A percentile compares a stretch with the other conserved stretches of the same genome.
Conservation (phyloP, 495 filamentous ascomycete species). For the Aspergillus funiculosus region DNA sequence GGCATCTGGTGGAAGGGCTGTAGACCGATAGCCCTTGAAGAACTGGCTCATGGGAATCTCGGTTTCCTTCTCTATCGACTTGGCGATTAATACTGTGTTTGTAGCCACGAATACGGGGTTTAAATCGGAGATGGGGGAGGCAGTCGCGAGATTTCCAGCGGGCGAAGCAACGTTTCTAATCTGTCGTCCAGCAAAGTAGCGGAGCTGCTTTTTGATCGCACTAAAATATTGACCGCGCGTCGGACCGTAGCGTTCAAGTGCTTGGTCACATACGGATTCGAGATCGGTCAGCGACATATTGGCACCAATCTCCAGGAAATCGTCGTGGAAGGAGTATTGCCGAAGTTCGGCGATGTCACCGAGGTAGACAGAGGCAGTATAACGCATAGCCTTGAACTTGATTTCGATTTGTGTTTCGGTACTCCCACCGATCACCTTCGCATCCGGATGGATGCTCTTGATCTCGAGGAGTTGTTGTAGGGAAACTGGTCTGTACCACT, state of each 20-base stretch:
- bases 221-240: conserved; percentile 58
- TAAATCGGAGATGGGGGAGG: conserved; percentile 91
- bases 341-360: conserved; percentile 88
- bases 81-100: conserved; percentile 73
- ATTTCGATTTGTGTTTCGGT: conserved; percentile 97
- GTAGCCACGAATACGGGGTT: conserved; percentile 92
- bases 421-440: conserved; percentile 93
- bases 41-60: conserved; percentile 89
- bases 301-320: conserved; percentile 80
- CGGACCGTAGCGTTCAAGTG: conserved; percentile 72
- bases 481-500: conserved; percentile 86
- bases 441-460: conserved; percentile 74
- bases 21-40: conserved; percentile 86
- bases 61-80: conserved; percentile 59
- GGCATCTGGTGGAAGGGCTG: conserved; percentile 73
- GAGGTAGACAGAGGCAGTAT: conserved; percentile 82
- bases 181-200: conserved; percentile 91
- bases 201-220: conserved; percentile 69
- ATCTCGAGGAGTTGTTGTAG: conserved; percentile 85
- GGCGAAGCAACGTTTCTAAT: conserved; percentile 96
- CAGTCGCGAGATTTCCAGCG: conserved; percentile 90
- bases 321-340: conserved; percentile 70
- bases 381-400: conserved; percentile 95
- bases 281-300: conserved; percentile 84
- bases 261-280: conserved; percentile 57